Evolutionary conservation across 192 early-diverging fungal genomes (phyloP), one percentile per base, ranked within the genome.

Genomic region (Backusella liffmaniae): DNA sequence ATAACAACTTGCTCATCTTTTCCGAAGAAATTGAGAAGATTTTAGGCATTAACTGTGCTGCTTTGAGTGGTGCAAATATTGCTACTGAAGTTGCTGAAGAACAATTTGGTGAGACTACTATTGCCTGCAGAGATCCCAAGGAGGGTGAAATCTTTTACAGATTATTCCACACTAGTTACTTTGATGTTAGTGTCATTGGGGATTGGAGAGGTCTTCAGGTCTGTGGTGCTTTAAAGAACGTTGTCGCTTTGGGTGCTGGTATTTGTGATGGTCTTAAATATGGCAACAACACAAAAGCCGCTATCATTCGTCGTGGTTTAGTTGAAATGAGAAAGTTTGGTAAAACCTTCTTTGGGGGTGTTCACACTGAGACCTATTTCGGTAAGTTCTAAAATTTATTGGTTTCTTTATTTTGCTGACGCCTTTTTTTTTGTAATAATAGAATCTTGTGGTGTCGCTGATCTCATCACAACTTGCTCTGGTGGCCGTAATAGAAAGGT

Each of bases 161-260:
- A 76, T 79, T 96, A 42, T 96, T 99, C 82, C 85, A 97, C 80
- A 94, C 94, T 18, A 86, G 88, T 4, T 94, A 96, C 80, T 99
- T 97, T 84, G 87, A 87, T 49, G 91, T 98, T 76, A 89, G 88
- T 73, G 90, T 92, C 68, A 90, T 95, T 49, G 81, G 89, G 66
- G 97, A 99, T 77, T 91, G 94, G 10, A 87, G 91, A 67, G 96
- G 96, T 51, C 94, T 97, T 21, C 95, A 99, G 85, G 86, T 99
- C 30, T 99, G 96, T 82, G 97, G 97, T 18, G 96, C 97, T 0
- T 79, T 99, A n/a, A 99, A 99, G 83, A 99, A 99, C 86, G 91
- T 99, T 4, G 88, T 99, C 12, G 97, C 97, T 4, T 89, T 99
- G 46, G 97, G 92, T 13, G 96, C 95, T n/a, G 97, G 97, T 41